Conservation (phyloP, 164 flowering plant species). For the Liquidambar formosana region DNA sequence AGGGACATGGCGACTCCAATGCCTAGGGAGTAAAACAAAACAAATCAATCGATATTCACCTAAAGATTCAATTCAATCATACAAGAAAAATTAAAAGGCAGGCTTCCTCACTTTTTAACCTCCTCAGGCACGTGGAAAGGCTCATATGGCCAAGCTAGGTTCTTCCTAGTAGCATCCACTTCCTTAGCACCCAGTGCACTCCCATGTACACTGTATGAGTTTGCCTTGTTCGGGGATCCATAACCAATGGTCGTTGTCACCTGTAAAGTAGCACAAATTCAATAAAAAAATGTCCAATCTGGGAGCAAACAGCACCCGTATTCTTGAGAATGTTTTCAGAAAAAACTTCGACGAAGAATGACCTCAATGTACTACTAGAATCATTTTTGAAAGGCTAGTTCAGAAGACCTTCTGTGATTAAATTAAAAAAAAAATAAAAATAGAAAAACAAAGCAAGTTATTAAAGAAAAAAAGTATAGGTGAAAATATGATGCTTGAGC, state of each 20-base stretch:
- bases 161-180: conserved; percentile 94
- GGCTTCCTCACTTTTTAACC: conserved; percentile 61
- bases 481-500: not conserved
- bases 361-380: not conserved
- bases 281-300: not conserved
- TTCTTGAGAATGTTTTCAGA: not conserved
- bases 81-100: not conserved
- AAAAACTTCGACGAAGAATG: not conserved
- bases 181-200: conserved; percentile 93
- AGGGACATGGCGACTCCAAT: conserved; percentile 90
- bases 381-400: not conserved
- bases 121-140: conserved; percentile 98
- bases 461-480: too few relatives aligned
- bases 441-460: too few relatives aligned
- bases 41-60: not conserved
- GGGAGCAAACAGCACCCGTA: not conserved
- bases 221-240: conserved; percentile 98
- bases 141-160: conserved; percentile 90
- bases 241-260: conserved; percentile 96
- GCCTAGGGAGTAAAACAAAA: conserved; percentile 43
- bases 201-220: conserved; percentile 94
- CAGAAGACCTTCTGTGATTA: not conserved
- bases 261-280: conserved; percentile 42
- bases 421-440: too few relatives aligned
- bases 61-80: not conserved